Evolutionary conservation across 768 basidiomycete species (phyloP), one percentile per base, ranked within the genome.

Genomic region (Amanita thiersii): DNA sequence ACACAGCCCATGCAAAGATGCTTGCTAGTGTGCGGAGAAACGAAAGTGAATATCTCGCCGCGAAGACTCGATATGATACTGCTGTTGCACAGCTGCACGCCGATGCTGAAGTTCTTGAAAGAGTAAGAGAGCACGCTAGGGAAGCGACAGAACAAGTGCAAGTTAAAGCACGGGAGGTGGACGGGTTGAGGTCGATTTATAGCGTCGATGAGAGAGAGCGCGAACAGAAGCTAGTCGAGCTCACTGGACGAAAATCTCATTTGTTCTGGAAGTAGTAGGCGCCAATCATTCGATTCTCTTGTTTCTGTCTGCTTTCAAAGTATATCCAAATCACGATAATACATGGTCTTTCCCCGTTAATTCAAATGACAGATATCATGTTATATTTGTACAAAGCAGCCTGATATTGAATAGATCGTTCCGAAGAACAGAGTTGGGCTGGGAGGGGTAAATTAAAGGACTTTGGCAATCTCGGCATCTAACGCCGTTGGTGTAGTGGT

Each of bases 161-260:
- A 38, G 78, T 79, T 41, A 88, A 87, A 66, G 71, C 72, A n/a
- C 69, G 73, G 40, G 83, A 88, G 52, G 70, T 90, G 1, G 83
- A 88, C 49, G 69, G 70, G 47, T 56, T 88, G 39, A 64, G 84
- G 21, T 63, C 66, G 14, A 69, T 77, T 50, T 79, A 81, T 54
- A 74, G 73, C 25, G 77, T 77, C 5, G 86, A 88, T 49, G 86
- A 87, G 64, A 69, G 74, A 41, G 81, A 83, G 56, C 65, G 81
- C 33, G 70, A 69, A 43, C 68, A 66, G 3, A 77, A 69, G 54
- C 50, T 79, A 14, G 57, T 50, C 2, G 56, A 70, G 46, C 54
- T 79, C 24, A 64, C 61, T 2, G 63, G 58, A n/a, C 61, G 21
- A 38, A 44, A 32, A 44, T 39, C 32, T n/a, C 20, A 23, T 20